phyloP scores from a whole-genome alignment of 140 eudicot genomes.

The Cichorium intybus region DNA sequence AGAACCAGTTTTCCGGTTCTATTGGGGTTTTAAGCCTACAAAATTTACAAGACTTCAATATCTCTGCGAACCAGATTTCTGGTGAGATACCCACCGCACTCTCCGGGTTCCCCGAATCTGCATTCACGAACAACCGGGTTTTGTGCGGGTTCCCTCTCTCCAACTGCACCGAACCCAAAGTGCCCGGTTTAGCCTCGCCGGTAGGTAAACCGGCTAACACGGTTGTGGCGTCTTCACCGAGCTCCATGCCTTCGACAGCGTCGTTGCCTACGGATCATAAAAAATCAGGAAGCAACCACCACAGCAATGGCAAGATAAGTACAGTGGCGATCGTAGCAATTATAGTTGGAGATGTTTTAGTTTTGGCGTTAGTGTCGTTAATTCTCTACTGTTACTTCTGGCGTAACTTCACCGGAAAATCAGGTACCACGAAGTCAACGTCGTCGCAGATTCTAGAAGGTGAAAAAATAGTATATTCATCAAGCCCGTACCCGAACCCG shows the following conservation, averaged over 20 bases:
- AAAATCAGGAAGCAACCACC: constrained; percentile 26
- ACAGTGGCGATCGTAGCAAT: constrained; percentile 55
- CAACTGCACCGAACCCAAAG: constrained; percentile 33
- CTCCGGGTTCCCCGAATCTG: constrained; percentile 52
- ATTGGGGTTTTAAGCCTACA: constrained; percentile 34
- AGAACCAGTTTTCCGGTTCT: constrained; percentile 51
- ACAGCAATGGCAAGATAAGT: constrained; percentile 40
- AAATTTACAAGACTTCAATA: constrained; percentile 54
- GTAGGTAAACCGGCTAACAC: constrained; percentile 33
- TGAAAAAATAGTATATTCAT: constrained; percentile 77
- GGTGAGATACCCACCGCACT: constrained; percentile 63
- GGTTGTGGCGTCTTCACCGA: constrained; percentile 48
- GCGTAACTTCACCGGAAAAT: constrained; percentile 27
- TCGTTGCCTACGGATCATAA: constrained; percentile 26
- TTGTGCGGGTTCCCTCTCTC: constrained; percentile 72
- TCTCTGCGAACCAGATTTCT: constrained; percentile 51
- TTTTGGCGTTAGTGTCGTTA: constrained; percentile 49
- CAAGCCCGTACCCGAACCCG: constrained; percentile 56
- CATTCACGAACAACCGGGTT: constrained; percentile 42
- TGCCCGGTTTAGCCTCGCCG: constrained; percentile 46
- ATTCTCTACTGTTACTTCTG: constrained; percentile 79
- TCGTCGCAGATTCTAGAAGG: constrained; percentile 47
- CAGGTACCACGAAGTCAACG: constrained; percentile 20
- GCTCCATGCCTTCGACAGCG: constrained; percentile 40
- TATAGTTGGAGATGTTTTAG: constrained; percentile 69